Evolutionary conservation across 2,329 filamentous ascomycete genomes (phyloP), one percentile per base, ranked within the genome.

Genomic region (Xylaria sp.): DNA sequence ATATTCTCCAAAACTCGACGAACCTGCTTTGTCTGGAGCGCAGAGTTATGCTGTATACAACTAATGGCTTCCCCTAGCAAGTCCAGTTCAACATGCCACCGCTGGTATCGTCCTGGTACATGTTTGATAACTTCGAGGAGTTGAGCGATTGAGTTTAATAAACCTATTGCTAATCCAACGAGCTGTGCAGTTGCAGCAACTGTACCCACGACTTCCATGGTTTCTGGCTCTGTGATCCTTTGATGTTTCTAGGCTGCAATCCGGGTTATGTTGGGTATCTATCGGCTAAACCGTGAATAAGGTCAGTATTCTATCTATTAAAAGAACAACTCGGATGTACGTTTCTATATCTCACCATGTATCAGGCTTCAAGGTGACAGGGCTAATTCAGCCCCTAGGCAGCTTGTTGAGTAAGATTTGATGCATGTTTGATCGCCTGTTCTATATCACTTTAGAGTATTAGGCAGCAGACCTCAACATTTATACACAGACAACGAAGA

Each of bases 61-160:
- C 5, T 14, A 23, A 55, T 45, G 1, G 28, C 33, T 12, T 45
- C 38, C 23, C 40, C n/a, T 12, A 55, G 25, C 6, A 55, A 4
- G 11, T 17, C 17, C 19, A 55, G 52, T 40, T 55, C 52, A 3
- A 17, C 21, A 9, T 55, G 8, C 52, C 38, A 55, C n/a, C 52
- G 14, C 9, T 35, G 25, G 28, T 45, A 55, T 45, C 52, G 38
- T 7, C 4, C 52, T n/a, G 52, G 52, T 8, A 55, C 28, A 28
- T 23, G 40, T 12, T 45, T 35, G 19, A 55, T 31, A 23, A 55
- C 15, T n/a, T 55, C 52, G 17, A 35, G 52, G 33, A 55, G 23
- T 19, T 55, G 52, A 23, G 52, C n/a, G 1, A 55, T 55, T 33
- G 52, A 55, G n/a, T 55, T 25, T 7, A 55, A 40, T 23, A 55